Base-by-base conservation (phyloP, 164 flowering plant genomes). In the Saururus chinensis region DNA sequence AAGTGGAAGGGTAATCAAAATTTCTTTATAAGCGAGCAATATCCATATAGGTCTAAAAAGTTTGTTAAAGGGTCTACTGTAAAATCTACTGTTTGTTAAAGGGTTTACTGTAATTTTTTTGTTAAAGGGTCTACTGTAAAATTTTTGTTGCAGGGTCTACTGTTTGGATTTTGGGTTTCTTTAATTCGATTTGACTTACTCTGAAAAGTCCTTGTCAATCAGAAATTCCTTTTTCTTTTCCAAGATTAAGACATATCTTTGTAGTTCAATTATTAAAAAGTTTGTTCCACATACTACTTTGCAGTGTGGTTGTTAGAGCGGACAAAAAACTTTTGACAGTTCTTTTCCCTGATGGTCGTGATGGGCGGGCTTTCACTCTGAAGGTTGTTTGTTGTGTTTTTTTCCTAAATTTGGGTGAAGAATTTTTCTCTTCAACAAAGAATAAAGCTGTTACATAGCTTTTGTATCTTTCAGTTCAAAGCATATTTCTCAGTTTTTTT, bases 301-400 rank as follows among this genome's bases (percentile, higher is more conserved):
- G 68, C 70, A 92, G 98, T 78, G 96, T 92, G 76, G 84, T 81
- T 65, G 87, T 87, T 58, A 86, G 82, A 73, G 89, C 76, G 68
- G 96, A 89, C 67, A 93, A 93, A 70, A 93, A 90, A 69, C 88
- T 93, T 53, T 64, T 93, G 75, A 90, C 98, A 51, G 98, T 90
- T 68, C 86, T 78, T 54, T 93, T 93, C 76, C 89, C 96, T 53
- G 97, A 86, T 84, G 97, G 96, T 53, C 88, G 92, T 68, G 96
- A 88, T 81, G 98, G 96, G 57, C 80, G 98, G 68, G 82, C 90
- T 62, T 89, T 93, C 80, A 93, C 98, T 53, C 97, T 93, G 51
- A 90, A 90, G 98, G 97, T 90, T 60, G 66, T 26, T 19, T 61
- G 30, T 7, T 45, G 26, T 55, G 26, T 48, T n/a, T 51, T 62